These are phyloP conservation scores for Cutaneotrichosporon cutaneum DNA, from an alignment of 1,284 basidiomycete species.

Conservation along the genomic window DNA sequence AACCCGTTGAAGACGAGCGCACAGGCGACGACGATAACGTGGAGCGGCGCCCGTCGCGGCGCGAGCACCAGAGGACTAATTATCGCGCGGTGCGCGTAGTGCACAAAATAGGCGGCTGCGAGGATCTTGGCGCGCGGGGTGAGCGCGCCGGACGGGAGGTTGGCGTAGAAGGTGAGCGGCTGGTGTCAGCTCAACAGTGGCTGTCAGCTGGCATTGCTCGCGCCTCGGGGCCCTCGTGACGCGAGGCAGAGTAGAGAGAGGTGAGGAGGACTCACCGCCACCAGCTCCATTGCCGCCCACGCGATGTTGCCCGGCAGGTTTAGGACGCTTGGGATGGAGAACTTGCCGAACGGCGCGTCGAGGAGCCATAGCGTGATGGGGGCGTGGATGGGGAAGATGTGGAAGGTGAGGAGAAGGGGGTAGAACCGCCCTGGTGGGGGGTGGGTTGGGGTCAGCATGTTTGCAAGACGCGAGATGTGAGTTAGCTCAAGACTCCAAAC, in stretches of 20 bases:
- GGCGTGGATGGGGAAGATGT: constrained; percentile 52
- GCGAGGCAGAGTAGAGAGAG: too few species aligned
- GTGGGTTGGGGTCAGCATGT: background rate
- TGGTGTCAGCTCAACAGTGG: background rate
- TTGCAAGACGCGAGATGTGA: background rate
- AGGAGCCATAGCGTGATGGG: constrained; percentile 54
- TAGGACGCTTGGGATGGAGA: constrained; percentile 58
- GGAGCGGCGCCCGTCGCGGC: constrained; percentile 73
- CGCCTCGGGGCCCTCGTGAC: too few species aligned
- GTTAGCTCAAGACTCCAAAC: too few species aligned
- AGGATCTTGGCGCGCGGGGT: constrained; percentile 9
- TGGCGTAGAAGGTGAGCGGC: constrained; percentile 45
- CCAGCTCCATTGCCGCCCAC: constrained; percentile 83
- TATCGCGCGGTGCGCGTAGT: constrained; percentile 81
- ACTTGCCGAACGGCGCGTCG: constrained; percentile 75
- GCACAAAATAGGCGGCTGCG: constrained; percentile 61
- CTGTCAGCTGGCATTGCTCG: too few species aligned
- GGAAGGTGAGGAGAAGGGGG: constrained; percentile 43
- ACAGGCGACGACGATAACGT: constrained; percentile 63
- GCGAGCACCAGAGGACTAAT: constrained; percentile 73
- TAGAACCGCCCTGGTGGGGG: constrained; percentile 25
- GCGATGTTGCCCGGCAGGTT: constrained; percentile 59
- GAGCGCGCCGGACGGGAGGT: constrained; percentile 30
- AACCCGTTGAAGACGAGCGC: constrained; percentile 59
- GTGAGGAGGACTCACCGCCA: constrained; percentile 60